Conservation (phyloP, 192 early-diverging fungal genomes). For the Umbelopsis isabellina region DNA sequence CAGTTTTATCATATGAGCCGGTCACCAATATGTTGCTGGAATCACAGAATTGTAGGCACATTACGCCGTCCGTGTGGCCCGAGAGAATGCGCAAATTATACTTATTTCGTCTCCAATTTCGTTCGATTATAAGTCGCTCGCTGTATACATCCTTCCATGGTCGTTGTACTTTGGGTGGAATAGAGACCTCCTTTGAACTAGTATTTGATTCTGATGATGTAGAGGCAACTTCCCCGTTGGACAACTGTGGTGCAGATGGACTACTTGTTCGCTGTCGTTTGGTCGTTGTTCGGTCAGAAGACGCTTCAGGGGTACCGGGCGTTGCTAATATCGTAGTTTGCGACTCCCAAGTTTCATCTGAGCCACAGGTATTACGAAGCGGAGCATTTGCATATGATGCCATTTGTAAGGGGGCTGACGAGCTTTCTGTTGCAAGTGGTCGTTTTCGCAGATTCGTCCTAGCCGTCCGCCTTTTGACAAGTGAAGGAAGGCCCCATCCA, state of each 20-base stretch:
- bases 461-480: slow-evolving; percentile 64
- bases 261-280: slow-evolving; percentile 8
- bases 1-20: slow-evolving; percentile 86
- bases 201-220: slow-evolving; percentile 20
- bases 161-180: slow-evolving; percentile 48
- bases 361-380: slow-evolving; percentile 22
- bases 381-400: slow-evolving; percentile 14
- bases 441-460: slow-evolving; percentile 23
- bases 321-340: slow-evolving; percentile 28
- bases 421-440: slow-evolving; percentile 29
- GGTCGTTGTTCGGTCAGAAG: not conserved
- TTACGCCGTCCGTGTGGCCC: slow-evolving; percentile 90
- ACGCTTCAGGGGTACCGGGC: not conserved
- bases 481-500: slow-evolving; percentile 95
- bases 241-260: not conserved
- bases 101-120: slow-evolving; percentile 91
- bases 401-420: slow-evolving; percentile 16
- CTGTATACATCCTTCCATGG: slow-evolving; percentile 97
- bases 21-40: slow-evolving; percentile 71
- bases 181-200: not conserved
- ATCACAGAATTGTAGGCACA: slow-evolving; percentile 90
- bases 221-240: not conserved
- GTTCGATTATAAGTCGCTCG: slow-evolving; percentile 87
- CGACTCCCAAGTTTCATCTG: slow-evolving; percentile 26
- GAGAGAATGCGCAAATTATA: slow-evolving; percentile 64